These are phyloP conservation scores for Nothophoma quercina DNA, from an alignment of 2,329 filamentous ascomycete genomes.

Conservation along the genomic window DNA sequence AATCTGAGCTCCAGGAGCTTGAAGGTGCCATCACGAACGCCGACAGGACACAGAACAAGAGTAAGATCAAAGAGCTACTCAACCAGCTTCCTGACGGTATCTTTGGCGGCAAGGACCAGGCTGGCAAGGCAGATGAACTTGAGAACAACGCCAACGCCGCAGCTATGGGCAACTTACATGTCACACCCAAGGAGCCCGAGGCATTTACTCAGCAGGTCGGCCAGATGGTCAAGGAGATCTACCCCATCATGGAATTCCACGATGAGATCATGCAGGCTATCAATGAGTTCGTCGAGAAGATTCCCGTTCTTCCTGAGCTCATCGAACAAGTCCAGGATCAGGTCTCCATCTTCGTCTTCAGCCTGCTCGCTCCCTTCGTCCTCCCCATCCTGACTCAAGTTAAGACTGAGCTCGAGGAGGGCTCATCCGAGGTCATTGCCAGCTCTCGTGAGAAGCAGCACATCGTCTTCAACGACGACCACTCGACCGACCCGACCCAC, in stretches of 20 bases:
- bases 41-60: conserved; percentile 71
- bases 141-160: conserved; percentile 77
- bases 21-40: conserved; percentile 78
- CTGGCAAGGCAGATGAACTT: conserved; percentile 78
- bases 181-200: conserved; percentile 82
- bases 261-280: conserved; percentile 86
- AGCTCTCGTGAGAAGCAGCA: conserved; percentile 85
- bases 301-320: conserved; percentile 83
- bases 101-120: conserved; percentile 77
- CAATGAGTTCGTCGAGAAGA: conserved; percentile 78
- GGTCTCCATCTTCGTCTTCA: conserved; percentile 88
- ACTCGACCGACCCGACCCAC: conserved; percentile 83
- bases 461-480: conserved; percentile 83
- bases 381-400: conserved; percentile 86
- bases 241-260: conserved; percentile 90
- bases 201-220: conserved; percentile 81
- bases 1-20: conserved; percentile 88
- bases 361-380: conserved; percentile 86
- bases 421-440: conserved; percentile 85
- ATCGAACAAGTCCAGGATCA: conserved; percentile 88
- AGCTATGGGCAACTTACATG: conserved; percentile 75
- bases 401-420: conserved; percentile 84
- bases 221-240: conserved; percentile 78
- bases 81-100: conserved; percentile 83
- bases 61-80: conserved; percentile 78